These are phyloP conservation scores for Lactarius quietus DNA, from an alignment of 768 basidiomycete genomes.

Conservation along the genomic window DNA sequence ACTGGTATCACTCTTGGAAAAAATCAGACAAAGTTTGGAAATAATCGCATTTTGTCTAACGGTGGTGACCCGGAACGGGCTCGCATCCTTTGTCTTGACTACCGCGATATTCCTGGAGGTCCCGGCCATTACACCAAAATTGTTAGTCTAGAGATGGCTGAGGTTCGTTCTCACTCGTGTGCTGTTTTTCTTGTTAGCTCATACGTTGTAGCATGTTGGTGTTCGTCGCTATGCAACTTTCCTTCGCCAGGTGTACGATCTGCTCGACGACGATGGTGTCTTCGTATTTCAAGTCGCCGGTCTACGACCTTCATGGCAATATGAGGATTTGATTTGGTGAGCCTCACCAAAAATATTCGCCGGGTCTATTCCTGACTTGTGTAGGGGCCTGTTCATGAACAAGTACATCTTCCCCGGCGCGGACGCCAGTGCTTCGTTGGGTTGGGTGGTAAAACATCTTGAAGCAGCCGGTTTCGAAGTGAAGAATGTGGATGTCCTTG, in stretches of 20 bases:
- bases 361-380: not conserved
- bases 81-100: constrained; percentile 90
- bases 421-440: constrained; percentile 92
- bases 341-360: constrained; percentile 19
- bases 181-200: not conserved
- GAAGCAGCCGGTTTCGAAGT: constrained; percentile 95
- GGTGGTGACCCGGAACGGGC: constrained; percentile 58
- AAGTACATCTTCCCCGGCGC: constrained; percentile 99
- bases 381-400: constrained; percentile 94
- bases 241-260: constrained; percentile 87
- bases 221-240: constrained; percentile 88
- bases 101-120: constrained; percentile 81
- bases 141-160: constrained; percentile 96
- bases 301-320: constrained; percentile 94
- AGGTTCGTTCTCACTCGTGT: constrained; percentile 45
- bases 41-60: constrained; percentile 78
- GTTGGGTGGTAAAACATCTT: constrained; percentile 87
- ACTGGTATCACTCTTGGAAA: constrained; percentile 92
- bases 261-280: constrained; percentile 91
- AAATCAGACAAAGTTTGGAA: constrained; percentile 93
- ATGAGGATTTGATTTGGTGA: constrained; percentile 93
- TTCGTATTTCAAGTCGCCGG: constrained; percentile 99
- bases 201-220: constrained; percentile 75
- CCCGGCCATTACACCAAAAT: constrained; percentile 86
- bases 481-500: constrained; percentile 93